Evolutionary conservation across 148 eudicot genomes (phyloP).

Genomic region (Cornus controversa): DNA sequence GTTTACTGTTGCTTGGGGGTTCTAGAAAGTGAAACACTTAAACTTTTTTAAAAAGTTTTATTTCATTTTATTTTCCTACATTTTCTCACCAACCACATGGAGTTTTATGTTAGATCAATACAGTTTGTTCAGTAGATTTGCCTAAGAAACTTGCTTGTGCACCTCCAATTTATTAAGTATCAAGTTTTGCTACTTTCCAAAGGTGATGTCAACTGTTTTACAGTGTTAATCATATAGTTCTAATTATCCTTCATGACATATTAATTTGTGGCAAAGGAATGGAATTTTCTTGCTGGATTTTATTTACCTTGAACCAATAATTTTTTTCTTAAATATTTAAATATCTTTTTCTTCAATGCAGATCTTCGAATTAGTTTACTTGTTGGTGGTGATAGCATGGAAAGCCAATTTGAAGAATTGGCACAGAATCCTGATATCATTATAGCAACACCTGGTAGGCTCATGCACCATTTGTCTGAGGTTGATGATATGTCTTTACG

Average conservation of each 20-base stretch:
- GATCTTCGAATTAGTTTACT: slow-evolving; percentile 87
- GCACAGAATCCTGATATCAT: slow-evolving; percentile 88
- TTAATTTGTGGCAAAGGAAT: neutral
- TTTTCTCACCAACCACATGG: no score
- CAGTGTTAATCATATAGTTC: neutral
- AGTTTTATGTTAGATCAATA: no score
- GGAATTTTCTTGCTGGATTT: neutral
- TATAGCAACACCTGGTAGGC: slow-evolving; percentile 96
- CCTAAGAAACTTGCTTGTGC: neutral
- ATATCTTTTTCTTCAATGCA: slow-evolving; percentile 27
- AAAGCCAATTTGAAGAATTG: slow-evolving; percentile 91
- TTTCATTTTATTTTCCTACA: no score
- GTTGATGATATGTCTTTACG: slow-evolving; percentile 91
- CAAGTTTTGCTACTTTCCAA: neutral
- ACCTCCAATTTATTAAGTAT: no score
- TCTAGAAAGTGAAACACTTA: neutral
- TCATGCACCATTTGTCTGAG: slow-evolving; percentile 94
- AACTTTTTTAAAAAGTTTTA: no score
- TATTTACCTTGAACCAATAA: no score
- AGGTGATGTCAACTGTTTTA: neutral
- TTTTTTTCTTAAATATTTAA: no score
- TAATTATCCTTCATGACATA: no score
- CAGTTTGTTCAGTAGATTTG: neutral
- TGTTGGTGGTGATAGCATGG: slow-evolving; percentile 99
- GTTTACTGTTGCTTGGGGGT: neutral